Conservation (phyloP, 768 basidiomycete genomes). For the Chlorophyllum brunneum region DNA sequence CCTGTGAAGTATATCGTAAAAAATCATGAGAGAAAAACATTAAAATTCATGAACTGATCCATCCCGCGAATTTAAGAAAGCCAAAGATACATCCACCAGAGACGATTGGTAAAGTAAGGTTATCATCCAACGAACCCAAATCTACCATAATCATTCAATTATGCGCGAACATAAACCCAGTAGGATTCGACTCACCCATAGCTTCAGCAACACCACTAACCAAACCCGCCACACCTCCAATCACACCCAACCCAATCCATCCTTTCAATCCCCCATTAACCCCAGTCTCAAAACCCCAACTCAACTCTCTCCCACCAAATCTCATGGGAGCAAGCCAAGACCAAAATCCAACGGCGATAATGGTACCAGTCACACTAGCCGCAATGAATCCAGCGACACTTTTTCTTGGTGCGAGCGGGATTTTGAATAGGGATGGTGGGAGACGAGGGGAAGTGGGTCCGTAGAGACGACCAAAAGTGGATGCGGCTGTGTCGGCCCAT, state of each 20-base stretch:
- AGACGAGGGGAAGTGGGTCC: constrained; percentile 60
- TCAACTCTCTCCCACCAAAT: constrained; percentile 29
- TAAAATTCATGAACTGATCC: no score
- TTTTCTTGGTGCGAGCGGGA: constrained; percentile 80
- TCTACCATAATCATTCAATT: constrained; percentile 40
- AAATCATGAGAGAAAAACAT: no score
- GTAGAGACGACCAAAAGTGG: constrained; percentile 85
- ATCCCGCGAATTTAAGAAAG: constrained; percentile 1
- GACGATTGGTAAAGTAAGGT: neutral
- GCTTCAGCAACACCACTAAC: constrained; percentile 88
- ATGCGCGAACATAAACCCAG: neutral
- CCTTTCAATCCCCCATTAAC: constrained; percentile 20
- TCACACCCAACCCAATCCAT: constrained; percentile 46
- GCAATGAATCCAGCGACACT: constrained; percentile 83
- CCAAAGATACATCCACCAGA: constrained; percentile 6
- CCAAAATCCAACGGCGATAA: constrained; percentile 73
- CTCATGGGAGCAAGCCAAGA: constrained; percentile 50
- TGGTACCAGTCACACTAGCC: constrained; percentile 67
- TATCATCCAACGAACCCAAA: constrained; percentile 65
- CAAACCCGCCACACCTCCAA: constrained; percentile 66
- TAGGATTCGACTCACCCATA: constrained; percentile 53
- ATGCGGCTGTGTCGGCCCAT: constrained; percentile 95
- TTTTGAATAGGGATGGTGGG: constrained; percentile 31
- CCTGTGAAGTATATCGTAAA: no score
- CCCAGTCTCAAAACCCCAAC: constrained; percentile 43